phyloP scores from a whole-genome alignment of 2,329 filamentous ascomycete genomes.

The Fusarium concolor region DNA sequence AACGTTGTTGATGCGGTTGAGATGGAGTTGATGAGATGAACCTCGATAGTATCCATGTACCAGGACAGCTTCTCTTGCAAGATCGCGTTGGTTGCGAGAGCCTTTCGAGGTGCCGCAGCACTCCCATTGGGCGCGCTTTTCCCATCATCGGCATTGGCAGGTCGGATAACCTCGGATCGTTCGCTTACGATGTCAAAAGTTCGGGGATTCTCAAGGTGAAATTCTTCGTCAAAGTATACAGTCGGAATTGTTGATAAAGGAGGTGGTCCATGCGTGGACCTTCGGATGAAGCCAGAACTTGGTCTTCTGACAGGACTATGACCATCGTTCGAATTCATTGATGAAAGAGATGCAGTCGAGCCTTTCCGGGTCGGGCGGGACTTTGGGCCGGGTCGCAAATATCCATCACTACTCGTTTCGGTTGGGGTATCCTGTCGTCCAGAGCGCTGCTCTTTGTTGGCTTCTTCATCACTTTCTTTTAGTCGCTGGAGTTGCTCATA shows the following conservation, averaged over 20 bases:
- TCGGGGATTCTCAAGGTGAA: conserved; percentile 93
- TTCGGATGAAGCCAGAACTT: conserved; percentile 64
- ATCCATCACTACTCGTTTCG: conserved; percentile 55
- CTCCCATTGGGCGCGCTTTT: conserved; percentile 68
- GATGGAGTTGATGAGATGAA: conserved; percentile 95
- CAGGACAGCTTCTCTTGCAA: conserved; percentile 97
- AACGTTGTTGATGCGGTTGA: conserved; percentile 96
- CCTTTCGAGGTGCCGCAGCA: conserved; percentile 75
- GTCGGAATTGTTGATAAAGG: conserved; percentile 91
- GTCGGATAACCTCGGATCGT: conserved; percentile 91
- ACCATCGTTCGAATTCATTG: conserved; percentile 62
- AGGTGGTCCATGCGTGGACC: conserved; percentile 77
- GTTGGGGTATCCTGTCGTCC: conserved; percentile 58
- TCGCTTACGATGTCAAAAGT: conserved; percentile 98
- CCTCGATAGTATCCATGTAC: conserved; percentile 99
- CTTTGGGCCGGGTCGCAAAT: conserved; percentile 58
- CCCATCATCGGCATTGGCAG: conserved; percentile 67
- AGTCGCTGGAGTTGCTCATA: conserved; percentile 90
- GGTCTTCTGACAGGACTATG: conserved; percentile 57
- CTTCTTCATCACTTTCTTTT: conserved; percentile 80
- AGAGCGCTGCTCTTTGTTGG: conserved; percentile 55
- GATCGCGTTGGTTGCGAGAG: conserved; percentile 94
- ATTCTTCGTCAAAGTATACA: conserved; percentile 95
- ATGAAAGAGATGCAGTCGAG: conserved; percentile 60
- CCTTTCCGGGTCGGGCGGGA: conserved; percentile 48